These are phyloP conservation scores for Saccharomycopsis amapae DNA, from an alignment of 805 yeast species.

Conservation along the genomic window DNA sequence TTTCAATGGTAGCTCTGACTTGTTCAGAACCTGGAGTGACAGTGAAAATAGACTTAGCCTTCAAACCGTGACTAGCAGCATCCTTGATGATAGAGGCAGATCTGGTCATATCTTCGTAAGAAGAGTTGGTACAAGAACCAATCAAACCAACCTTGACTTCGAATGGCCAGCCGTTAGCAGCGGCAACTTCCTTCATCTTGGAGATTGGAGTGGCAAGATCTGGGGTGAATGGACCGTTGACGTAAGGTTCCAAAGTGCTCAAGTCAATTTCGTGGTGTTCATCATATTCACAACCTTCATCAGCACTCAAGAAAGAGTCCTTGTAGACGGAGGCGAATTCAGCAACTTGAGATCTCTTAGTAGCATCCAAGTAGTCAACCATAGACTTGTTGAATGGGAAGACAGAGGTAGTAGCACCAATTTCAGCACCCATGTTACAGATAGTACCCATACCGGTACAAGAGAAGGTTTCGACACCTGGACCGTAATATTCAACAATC, in stretches of 20 bases:
- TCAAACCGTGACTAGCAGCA: constrained; percentile 86
- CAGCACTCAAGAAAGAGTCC: constrained; percentile 70
- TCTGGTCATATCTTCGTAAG: constrained; percentile 97
- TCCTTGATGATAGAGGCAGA: constrained; percentile 88
- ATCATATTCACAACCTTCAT: constrained; percentile 89
- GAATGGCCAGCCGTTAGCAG: constrained; percentile 84
- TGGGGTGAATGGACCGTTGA: constrained; percentile 98
- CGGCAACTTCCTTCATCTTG: constrained; percentile 74
- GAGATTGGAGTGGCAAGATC: constrained; percentile 95
- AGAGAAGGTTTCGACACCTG: constrained; percentile 84
- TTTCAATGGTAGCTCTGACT: constrained; percentile 94
- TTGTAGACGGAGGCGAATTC: constrained; percentile 67
- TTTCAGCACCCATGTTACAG: constrained; percentile 99
- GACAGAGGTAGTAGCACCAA: constrained; percentile 96
- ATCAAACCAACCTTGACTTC: constrained; percentile 91
- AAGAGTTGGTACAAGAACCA: constrained; percentile 98
- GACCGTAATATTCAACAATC: constrained; percentile 94
- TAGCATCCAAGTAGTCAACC: constrained; percentile 79
- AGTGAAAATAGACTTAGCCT: constrained; percentile 84
- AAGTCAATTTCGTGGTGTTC: constrained; percentile 87
- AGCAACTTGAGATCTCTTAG: constrained; percentile 79
- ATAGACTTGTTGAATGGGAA: constrained; percentile 83
- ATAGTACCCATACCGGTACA: constrained; percentile 99
- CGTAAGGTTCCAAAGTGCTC: constrained; percentile 85
- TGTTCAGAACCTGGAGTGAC: constrained; percentile 99